Evolutionary conservation across 1,139 yeast species (phyloP).

Genomic region (Keqinozyma sinolaborantium): DNA sequence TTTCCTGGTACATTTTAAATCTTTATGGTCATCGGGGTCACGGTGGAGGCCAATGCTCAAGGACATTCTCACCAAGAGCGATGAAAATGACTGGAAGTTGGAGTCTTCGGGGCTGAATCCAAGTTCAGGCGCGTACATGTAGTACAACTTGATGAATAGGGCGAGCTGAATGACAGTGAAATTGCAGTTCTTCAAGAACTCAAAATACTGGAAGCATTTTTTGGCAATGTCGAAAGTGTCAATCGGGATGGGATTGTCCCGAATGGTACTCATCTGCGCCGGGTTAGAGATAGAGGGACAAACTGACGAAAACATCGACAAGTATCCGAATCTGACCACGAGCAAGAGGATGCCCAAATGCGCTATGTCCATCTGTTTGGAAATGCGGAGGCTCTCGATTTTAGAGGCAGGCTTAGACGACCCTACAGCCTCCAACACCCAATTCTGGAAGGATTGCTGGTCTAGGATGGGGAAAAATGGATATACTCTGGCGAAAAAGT

Average conservation of each 20-base stretch:
- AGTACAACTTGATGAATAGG: conserved; percentile 31
- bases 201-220: conserved; percentile 34
- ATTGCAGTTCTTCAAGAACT: conserved; percentile 34
- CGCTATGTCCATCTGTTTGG: conserved; percentile 25
- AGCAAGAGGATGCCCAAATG: conserved; percentile 22
- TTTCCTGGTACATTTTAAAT: too few relatives aligned
- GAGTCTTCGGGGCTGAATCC: conserved; percentile 51
- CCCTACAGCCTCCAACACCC: too few relatives aligned
- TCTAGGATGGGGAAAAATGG: conserved; percentile 49
- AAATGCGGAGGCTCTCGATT: conserved; percentile 18
- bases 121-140: conserved; percentile 43
- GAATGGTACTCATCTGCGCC: conserved; percentile 4
- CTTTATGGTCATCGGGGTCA: too few relatives aligned
- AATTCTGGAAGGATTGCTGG: too few relatives aligned
- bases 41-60: conserved; percentile 43
- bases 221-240: conserved; percentile 27
- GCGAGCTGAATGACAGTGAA: conserved; percentile 20
- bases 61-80: conserved; percentile 39
- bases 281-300: too few relatives aligned
- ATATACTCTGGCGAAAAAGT: conserved; percentile 41
- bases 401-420: too few relatives aligned
- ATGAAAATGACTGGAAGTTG: conserved; percentile 37
- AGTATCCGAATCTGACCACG: conserved; percentile 24
- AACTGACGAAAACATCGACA: too few relatives aligned
- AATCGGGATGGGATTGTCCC: conserved; percentile 15